phyloP scores from a whole-genome alignment of 2,329 filamentous ascomycete genomes.

The Xylaria sp. region DNA sequence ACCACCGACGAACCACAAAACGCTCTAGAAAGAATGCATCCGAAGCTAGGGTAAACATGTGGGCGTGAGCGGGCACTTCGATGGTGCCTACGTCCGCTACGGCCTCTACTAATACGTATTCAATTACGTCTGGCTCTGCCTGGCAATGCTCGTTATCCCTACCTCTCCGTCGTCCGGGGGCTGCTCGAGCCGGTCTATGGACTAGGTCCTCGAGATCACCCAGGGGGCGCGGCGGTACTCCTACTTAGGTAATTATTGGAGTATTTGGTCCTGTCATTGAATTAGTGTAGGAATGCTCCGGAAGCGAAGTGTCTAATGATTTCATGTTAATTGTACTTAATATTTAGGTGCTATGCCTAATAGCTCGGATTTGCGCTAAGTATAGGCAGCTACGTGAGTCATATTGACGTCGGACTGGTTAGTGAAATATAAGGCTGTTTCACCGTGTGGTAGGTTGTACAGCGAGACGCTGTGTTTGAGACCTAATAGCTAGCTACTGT shows the following conservation, averaged over 20 bases:
- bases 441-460: conserved; percentile 18
- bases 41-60: no score
- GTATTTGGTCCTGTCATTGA: not conserved
- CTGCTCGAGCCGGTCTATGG: no score
- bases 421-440: conserved; percentile 6
- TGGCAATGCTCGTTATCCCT: no score
- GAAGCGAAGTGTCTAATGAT: not conserved
- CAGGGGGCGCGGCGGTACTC: no score
- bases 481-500: conserved; percentile 13
- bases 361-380: not conserved
- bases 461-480: conserved; percentile 26
- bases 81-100: no score
- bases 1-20: no score
- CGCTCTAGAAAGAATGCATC: no score
- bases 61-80: no score
- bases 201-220: no score
- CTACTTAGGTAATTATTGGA: not conserved
- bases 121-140: no score
- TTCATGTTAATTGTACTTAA: not conserved
- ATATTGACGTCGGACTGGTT: conserved; percentile 2
- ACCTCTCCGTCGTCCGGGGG: no score
- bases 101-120: no score
- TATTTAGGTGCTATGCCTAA: not conserved
- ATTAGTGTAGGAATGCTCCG: not conserved
- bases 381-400: not conserved